Percentiles rank a stretch among this genome's conserved stretches.
Evolutionary conservation across 1,284 basidiomycete species (phyloP).

Genomic region (Trichosporon asahii): DNA sequence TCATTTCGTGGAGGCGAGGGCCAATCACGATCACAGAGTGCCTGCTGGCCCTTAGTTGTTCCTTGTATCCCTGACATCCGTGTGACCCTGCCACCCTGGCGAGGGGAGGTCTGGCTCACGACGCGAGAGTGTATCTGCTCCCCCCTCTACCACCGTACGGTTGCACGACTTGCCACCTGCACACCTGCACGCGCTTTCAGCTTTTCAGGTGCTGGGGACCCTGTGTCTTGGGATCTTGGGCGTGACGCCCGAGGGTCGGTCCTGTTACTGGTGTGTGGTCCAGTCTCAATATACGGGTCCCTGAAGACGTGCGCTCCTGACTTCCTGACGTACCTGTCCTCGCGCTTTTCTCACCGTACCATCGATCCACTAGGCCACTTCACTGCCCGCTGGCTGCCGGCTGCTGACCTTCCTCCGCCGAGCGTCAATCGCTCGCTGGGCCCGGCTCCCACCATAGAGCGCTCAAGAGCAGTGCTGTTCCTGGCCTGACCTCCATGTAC

Average conservation of each 20-base stretch:
- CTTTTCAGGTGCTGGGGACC: neutral
- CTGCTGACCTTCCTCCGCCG: neutral
- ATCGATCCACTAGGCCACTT: neutral
- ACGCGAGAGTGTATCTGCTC: neutral
- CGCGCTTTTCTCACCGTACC: conserved; percentile 1
- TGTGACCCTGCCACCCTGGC: neutral
- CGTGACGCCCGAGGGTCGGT: neutral
- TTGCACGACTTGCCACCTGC: neutral
- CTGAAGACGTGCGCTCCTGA: neutral
- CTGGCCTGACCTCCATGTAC: neutral
- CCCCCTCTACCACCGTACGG: neutral
- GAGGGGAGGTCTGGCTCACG: neutral
- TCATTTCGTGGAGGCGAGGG: neutral
- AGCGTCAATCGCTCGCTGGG: neutral
- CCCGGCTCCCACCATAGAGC: neutral
- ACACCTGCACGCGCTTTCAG: neutral
- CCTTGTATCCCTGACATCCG: neutral
- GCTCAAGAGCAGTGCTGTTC: conserved; percentile 3
- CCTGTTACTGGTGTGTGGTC: neutral
- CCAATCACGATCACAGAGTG: neutral
- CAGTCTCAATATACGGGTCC: neutral
- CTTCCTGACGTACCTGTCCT: conserved; percentile 3
- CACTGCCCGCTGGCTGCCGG: neutral
- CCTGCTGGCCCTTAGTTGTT: neutral
- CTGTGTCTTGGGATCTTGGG: neutral